phyloP scores from a whole-genome alignment of 2,329 filamentous ascomycete genomes.

The Huntiella moniliformis region DNA sequence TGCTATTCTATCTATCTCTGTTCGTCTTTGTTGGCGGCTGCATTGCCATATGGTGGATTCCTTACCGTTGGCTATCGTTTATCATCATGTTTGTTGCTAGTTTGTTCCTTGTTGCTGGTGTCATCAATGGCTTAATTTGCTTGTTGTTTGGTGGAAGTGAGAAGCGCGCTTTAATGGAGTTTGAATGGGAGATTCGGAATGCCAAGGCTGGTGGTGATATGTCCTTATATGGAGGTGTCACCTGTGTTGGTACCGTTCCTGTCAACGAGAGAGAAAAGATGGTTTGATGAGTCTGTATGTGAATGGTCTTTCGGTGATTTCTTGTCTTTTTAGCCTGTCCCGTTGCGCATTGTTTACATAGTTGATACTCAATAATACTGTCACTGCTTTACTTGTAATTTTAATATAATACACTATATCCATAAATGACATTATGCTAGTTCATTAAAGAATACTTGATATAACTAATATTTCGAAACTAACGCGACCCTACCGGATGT shows the following conservation, averaged over 20 bases:
- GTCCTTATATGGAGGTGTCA: conserved; percentile 5
- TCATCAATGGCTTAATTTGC: conserved; percentile 70
- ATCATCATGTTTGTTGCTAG: conserved; percentile 62
- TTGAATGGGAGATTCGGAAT: conserved; percentile 78
- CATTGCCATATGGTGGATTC: conserved; percentile 72
- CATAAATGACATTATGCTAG: neutral
- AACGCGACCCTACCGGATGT: no score
- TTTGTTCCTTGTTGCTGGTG: conserved; percentile 55
- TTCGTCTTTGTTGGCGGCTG: conserved; percentile 54
- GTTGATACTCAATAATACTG: neutral
- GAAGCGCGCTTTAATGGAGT: conserved; percentile 67
- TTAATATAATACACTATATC: neutral
- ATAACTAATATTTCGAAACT: no score
- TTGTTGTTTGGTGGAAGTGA: conserved; percentile 75
- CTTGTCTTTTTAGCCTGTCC: neutral
- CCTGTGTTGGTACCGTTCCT: neutral
- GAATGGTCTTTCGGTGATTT: neutral
- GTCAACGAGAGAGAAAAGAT: conserved; percentile 8
- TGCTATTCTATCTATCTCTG: conserved; percentile 54
- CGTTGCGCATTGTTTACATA: neutral
- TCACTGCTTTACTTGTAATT: neutral
- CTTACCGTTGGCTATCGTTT: conserved; percentile 58
- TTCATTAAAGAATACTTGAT: neutral
- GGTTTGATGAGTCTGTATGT: neutral
- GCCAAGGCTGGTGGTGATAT: conserved; percentile 26